These are phyloP conservation scores for Coffea humblotiana DNA, from an alignment of 305 asterid species.

Conservation along the genomic window DNA sequence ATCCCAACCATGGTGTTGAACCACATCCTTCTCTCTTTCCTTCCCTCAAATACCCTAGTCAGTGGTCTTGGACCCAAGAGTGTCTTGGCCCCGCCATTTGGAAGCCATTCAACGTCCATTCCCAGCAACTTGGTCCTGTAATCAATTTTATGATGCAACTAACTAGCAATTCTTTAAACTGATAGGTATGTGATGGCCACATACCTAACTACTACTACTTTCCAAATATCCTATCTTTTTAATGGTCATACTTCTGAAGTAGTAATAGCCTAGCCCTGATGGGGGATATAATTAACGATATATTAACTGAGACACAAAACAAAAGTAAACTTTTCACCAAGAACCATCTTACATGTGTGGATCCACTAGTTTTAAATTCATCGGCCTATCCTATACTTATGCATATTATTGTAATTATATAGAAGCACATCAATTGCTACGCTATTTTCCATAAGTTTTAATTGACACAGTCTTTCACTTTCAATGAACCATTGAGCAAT, in stretches of 20 bases:
- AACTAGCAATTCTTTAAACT: not conserved
- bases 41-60: constrained; percentile 69
- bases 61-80: constrained; percentile 57
- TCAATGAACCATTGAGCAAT: too few species aligned
- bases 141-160: not conserved
- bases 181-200: not conserved
- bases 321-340: not conserved
- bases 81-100: constrained; percentile 61
- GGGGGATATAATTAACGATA: too few species aligned
- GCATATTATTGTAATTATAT: too few species aligned
- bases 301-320: too few species aligned
- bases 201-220: not conserved
- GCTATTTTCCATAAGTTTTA: too few species aligned
- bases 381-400: too few species aligned
- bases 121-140: constrained; percentile 44
- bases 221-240: not conserved
- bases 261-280: not conserved
- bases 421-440: too few species aligned
- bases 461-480: too few species aligned
- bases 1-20: constrained; percentile 77
- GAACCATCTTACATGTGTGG: not conserved
- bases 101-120: constrained; percentile 82
- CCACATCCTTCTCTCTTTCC: constrained; percentile 84
- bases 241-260: not conserved
- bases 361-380: too few species aligned